Base-by-base conservation (phyloP, 2,329 filamentous ascomycete species). In the Chrysosporium keratinophilum region DNA sequence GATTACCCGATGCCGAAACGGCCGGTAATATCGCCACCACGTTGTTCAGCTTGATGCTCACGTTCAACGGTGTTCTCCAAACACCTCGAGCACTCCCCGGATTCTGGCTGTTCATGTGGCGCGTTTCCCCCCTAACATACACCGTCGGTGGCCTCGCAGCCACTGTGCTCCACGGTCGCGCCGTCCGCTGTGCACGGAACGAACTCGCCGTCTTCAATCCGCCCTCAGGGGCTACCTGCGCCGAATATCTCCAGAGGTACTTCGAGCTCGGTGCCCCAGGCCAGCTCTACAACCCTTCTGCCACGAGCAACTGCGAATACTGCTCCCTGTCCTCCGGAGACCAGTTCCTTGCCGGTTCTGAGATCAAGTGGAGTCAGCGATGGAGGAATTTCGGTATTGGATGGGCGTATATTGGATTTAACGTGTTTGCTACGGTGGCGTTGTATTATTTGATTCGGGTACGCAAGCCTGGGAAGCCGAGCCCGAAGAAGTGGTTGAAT, bases 71-170 rank as follows among this genome's bases (percentile, higher is more conserved):
- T 76, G 84, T 93, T 48, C 78, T 94, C 57, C 82, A 82, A 28
- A 72, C 74, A 5, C 83, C 84, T 0, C 68, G 71, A 2, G 67
- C 71, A 1, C 77, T 91, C 34, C 85, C 87, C 0, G 72, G 79
- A 5, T 89, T 90, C 76, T 91, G 87, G 85, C 82, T 84, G 61
- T 88, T 88, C 74, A 87, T 89, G 83, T 91, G 91, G 69, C 80
- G 85, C 45, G 71, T 89, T 47, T 88, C 84, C 0, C 88, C 89
- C 0, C 86, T 95, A 61, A 90, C 85, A 0, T 95, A 95, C 66
- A 73, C 93, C 14, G 80, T 91, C 23, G 78, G 78, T 9, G 86
- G 83, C 19, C 82, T 95, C 72, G 68, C 91, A 0, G 78, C 83
- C 0, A 79, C 79, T 0, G 87, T 80, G 2, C 72, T 95, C 4